Evolutionary conservation across 805 yeast genomes (phyloP).

Genomic region (Yamadazyma endophytica): DNA sequence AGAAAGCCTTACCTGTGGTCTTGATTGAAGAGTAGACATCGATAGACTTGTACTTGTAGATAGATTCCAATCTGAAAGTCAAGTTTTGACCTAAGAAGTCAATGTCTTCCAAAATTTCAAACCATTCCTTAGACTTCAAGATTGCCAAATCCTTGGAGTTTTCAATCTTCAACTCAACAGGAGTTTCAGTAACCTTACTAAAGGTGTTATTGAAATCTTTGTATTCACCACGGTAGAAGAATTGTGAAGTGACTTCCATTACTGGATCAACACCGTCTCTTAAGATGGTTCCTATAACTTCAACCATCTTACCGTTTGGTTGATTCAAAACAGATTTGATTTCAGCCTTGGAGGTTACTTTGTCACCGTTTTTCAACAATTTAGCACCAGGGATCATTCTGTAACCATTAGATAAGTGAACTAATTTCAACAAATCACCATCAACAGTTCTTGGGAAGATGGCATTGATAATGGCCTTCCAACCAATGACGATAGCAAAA

Average conservation of each 20-base stretch:
- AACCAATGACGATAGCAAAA: slow-evolving; percentile 96
- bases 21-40: slow-evolving; percentile 71
- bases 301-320: slow-evolving; percentile 91
- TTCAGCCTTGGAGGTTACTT: slow-evolving; percentile 75
- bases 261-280: slow-evolving; percentile 76
- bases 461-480: slow-evolving; percentile 98
- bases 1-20: slow-evolving; percentile 78
- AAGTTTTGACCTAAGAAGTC: slow-evolving; percentile 76
- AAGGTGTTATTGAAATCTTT: slow-evolving; percentile 87
- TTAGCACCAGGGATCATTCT: slow-evolving; percentile 87
- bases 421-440: slow-evolving; percentile 91
- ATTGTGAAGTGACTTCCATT: slow-evolving; percentile 90
- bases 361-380: slow-evolving; percentile 85
- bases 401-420: slow-evolving; percentile 93
- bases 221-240: slow-evolving; percentile 94
- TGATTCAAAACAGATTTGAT: slow-evolving; percentile 87
- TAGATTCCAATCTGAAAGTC: slow-evolving; percentile 85
- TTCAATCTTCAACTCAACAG: slow-evolving; percentile 70
- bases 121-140: slow-evolving; percentile 95
- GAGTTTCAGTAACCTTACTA: slow-evolving; percentile 82
- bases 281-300: slow-evolving; percentile 84
- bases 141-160: slow-evolving; percentile 89
- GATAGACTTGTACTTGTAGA: slow-evolving; percentile 74
- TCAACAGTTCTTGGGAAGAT: slow-evolving; percentile 95
- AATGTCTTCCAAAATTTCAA: slow-evolving; percentile 68